A percentile compares a stretch with the other conserved stretches of the same genome.
phyloP scores from a whole-genome alignment of 2,329 filamentous ascomycete species.

The Capronia epimyces region DNA sequence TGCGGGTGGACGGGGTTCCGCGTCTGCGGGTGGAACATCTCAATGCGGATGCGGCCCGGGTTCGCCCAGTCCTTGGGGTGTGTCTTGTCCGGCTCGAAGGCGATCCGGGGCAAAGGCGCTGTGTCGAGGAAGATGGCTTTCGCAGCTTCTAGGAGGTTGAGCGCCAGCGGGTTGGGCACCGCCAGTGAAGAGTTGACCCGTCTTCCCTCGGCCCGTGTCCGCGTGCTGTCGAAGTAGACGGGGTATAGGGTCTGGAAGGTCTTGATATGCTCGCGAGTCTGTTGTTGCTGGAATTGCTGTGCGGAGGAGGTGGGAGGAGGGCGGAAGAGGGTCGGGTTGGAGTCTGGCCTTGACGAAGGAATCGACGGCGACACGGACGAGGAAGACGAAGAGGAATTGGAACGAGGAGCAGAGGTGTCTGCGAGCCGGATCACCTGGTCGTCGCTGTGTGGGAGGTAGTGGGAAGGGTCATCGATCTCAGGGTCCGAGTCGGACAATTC shows the following conservation, averaged over 20 bases:
- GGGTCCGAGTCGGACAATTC: constrained; percentile 90
- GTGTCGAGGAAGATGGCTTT: constrained; percentile 53
- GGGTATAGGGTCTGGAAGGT: constrained; percentile 88
- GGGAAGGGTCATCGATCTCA: constrained; percentile 73
- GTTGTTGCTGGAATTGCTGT: constrained; percentile 40
- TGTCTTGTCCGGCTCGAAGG: constrained; percentile 84
- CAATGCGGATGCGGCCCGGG: constrained; percentile 79
- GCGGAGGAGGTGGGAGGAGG: constrained; percentile 38
- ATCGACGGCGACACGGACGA: constrained; percentile 24
- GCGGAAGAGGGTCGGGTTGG: constrained; percentile 38
- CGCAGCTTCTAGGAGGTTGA: constrained; percentile 84
- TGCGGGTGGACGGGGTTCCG: constrained; percentile 47
- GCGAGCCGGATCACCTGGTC: constrained; percentile 38
- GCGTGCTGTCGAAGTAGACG: constrained; percentile 76
- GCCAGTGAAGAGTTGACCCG: constrained; percentile 68
- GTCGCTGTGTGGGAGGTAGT: constrained; percentile 48
- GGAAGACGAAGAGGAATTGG: neutral
- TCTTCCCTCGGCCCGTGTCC: constrained; percentile 71
- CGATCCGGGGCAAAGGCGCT: constrained; percentile 36
- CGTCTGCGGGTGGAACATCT: constrained; percentile 53
- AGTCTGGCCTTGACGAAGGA: constrained; percentile 30
- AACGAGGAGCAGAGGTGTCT: constrained; percentile 31
- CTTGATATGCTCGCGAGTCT: constrained; percentile 56
- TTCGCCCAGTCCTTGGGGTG: constrained; percentile 98
- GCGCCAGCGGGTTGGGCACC: constrained; percentile 77